phyloP scores from a whole-genome alignment of 2,329 filamentous ascomycete genomes.

The Teratosphaeria viscida region DNA sequence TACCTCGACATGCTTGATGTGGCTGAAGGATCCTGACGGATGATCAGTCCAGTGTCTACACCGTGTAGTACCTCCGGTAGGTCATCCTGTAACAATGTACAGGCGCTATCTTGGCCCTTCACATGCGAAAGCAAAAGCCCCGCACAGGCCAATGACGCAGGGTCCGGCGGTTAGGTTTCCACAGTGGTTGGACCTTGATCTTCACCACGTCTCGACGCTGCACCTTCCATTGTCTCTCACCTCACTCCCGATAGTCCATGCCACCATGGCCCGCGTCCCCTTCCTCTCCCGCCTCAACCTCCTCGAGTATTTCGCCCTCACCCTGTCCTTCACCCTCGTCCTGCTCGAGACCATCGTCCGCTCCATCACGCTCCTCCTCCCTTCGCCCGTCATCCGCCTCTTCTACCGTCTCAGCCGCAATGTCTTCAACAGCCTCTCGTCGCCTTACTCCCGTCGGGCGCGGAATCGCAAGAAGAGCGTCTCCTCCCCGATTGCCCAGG shows the following conservation, averaged over 20 bases:
- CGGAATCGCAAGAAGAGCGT: slow-evolving; percentile 53
- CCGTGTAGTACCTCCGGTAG: not conserved
- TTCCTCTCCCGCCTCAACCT: slow-evolving; percentile 50
- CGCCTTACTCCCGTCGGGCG: slow-evolving; percentile 56
- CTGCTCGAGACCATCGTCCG: slow-evolving; percentile 73
- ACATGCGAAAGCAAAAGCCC: not conserved
- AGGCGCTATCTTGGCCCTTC: not conserved
- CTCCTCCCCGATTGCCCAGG: slow-evolving; percentile 59
- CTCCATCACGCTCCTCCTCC: slow-evolving; percentile 77
- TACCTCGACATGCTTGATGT: not conserved
- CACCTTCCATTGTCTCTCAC: not conserved
- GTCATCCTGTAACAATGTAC: not conserved
- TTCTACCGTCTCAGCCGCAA: slow-evolving; percentile 74
- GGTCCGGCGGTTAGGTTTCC: not conserved
- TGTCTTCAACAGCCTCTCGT: slow-evolving; percentile 69
- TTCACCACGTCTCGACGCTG: not conserved
- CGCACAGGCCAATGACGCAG: too few relatives aligned
- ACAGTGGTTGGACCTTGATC: not conserved
- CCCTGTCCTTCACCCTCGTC: slow-evolving; percentile 74
- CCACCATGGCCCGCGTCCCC: slow-evolving; percentile 34
- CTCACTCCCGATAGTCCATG: not conserved
- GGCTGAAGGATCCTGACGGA: not conserved
- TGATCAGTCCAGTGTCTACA: not conserved
- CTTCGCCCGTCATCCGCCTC: slow-evolving; percentile 67
- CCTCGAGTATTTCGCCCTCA: slow-evolving; percentile 76